Percentiles rank a stretch among this genome's conserved stretches.
phyloP scores from a whole-genome alignment of 352 stramenopile species.

The Phytopythium kandeliae region DNA sequence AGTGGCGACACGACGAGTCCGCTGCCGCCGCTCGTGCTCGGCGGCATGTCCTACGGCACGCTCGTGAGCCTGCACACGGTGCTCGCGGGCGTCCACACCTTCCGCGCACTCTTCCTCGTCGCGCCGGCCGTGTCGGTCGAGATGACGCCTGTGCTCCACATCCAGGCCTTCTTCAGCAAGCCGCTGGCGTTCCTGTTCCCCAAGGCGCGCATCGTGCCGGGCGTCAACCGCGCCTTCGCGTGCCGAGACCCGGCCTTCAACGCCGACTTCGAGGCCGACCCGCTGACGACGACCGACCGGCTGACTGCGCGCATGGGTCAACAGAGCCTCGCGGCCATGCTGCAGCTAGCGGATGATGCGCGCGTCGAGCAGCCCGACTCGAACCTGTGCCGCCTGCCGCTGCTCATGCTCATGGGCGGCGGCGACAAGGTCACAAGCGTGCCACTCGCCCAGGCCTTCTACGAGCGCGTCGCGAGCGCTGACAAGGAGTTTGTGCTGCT shows the following conservation, averaged over 20 bases:
- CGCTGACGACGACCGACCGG: conserved; percentile 23
- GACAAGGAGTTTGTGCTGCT: conserved; percentile 66
- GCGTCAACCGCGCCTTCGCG: conserved; percentile 17
- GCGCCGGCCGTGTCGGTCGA: conserved; percentile 17
- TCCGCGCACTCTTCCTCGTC: conserved; percentile 19
- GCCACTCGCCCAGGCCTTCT: conserved; percentile 37
- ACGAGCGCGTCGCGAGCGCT: conserved; percentile 20
- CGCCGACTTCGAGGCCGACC: conserved; percentile 23
- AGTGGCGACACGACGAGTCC: too few species aligned
- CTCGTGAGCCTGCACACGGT: conserved; percentile 26
- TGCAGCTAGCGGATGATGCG: conserved; percentile 18
- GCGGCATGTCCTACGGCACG: conserved; percentile 26
- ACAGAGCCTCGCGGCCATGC: conserved; percentile 31
- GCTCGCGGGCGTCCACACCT: conserved; percentile 16
- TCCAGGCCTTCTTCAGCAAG: conserved; percentile 15
- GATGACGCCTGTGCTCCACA: conserved; percentile 12
- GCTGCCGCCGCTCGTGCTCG: conserved; percentile 8
- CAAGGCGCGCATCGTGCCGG: conserved; percentile 22
- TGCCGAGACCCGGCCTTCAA: conserved; percentile 20
- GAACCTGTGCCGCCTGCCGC: conserved; percentile 19
- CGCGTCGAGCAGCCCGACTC: conserved; percentile 25
- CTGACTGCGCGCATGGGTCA: conserved; percentile 40
- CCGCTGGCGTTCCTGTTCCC: conserved; percentile 14
- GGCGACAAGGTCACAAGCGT: conserved; percentile 48
- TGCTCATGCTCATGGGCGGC: conserved; percentile 38